These are phyloP conservation scores for Hypoxylon sp. DNA, from an alignment of 2,329 filamentous ascomycete genomes.

Conservation along the genomic window DNA sequence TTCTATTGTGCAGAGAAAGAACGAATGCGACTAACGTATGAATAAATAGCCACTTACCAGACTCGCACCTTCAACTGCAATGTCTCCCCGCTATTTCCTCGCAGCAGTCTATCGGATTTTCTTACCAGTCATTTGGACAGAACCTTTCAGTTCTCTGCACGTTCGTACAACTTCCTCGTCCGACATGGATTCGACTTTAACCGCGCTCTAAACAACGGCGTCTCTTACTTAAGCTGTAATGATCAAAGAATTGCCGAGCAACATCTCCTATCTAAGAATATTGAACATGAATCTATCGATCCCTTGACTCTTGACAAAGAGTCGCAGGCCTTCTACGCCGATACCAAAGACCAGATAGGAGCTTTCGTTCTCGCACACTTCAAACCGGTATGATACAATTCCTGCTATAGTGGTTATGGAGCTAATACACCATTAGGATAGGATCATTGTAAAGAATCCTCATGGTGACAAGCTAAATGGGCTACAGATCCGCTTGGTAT, in stretches of 20 bases:
- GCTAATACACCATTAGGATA: constrained; percentile 10
- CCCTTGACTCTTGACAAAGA: constrained; percentile 22
- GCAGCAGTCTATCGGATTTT: neutral
- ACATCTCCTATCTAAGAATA: constrained; percentile 2
- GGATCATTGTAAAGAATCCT: constrained; percentile 37
- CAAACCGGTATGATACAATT: neutral
- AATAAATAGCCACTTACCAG: constrained; percentile 30
- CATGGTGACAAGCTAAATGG: constrained; percentile 38
- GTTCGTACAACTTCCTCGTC: constrained; percentile 45
- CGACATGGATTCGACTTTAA: constrained; percentile 41
- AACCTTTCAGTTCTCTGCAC: constrained; percentile 42
- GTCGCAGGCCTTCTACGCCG: constrained; percentile 14
- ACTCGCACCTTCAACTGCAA: constrained; percentile 46
- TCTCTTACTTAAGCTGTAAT: constrained; percentile 45
- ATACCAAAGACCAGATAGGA: neutral
- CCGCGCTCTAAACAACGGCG: constrained; percentile 41
- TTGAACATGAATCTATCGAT: constrained; percentile 14
- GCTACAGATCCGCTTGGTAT: constrained; percentile 42
- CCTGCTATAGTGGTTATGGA: neutral
- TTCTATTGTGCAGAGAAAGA: neutral
- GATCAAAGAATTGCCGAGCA: constrained; percentile 29
- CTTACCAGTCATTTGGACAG: constrained; percentile 42
- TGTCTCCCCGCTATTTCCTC: constrained; percentile 44
- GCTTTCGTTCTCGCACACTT: constrained; percentile 1
- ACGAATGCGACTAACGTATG: constrained; percentile 15